Evolutionary conservation across 768 basidiomycete genomes (phyloP).

Genomic region (Bullera alba): DNA sequence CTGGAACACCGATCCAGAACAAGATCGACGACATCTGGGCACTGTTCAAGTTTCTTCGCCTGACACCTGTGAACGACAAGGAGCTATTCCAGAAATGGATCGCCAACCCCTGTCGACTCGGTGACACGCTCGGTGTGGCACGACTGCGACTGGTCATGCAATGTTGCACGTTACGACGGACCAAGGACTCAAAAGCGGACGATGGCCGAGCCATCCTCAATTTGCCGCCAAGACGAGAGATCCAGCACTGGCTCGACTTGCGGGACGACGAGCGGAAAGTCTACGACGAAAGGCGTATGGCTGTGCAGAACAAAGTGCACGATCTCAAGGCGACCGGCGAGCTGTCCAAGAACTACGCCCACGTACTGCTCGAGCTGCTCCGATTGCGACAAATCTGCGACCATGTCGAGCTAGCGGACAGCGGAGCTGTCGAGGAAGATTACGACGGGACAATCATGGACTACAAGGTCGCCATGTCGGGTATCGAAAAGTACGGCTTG

Average conservation of each 20-base stretch:
- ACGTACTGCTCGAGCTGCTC: slow-evolving; percentile 91
- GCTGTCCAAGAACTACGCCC: slow-evolving; percentile 97
- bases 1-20: slow-evolving; percentile 99
- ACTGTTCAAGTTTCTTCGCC: slow-evolving; percentile 86
- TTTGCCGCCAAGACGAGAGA: slow-evolving; percentile 83
- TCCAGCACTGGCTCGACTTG: slow-evolving; percentile 76
- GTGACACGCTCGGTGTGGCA: slow-evolving; percentile 70
- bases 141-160: slow-evolving; percentile 97
- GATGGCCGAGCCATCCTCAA: slow-evolving; percentile 79
- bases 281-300: slow-evolving; percentile 80
- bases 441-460: slow-evolving; percentile 49
- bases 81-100: slow-evolving; percentile 87
- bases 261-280: slow-evolving; percentile 72
- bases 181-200: slow-evolving; percentile 76
- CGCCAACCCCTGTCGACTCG: slow-evolving; percentile 84
- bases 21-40: slow-evolving; percentile 97
- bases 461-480: slow-evolving; percentile 72
- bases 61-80: slow-evolving; percentile 89
- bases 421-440: slow-evolving; percentile 50
- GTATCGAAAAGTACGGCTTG: slow-evolving; percentile 72
- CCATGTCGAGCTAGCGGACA: slow-evolving; percentile 61
- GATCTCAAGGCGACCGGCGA: slow-evolving; percentile 80
- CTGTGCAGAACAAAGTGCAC: slow-evolving; percentile 86
- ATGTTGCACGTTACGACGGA: slow-evolving; percentile 89
- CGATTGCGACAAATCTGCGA: slow-evolving; percentile 97